These are phyloP conservation scores for Orbilia quercus DNA, from an alignment of 2,329 filamentous ascomycete species.

Conservation along the genomic window DNA sequence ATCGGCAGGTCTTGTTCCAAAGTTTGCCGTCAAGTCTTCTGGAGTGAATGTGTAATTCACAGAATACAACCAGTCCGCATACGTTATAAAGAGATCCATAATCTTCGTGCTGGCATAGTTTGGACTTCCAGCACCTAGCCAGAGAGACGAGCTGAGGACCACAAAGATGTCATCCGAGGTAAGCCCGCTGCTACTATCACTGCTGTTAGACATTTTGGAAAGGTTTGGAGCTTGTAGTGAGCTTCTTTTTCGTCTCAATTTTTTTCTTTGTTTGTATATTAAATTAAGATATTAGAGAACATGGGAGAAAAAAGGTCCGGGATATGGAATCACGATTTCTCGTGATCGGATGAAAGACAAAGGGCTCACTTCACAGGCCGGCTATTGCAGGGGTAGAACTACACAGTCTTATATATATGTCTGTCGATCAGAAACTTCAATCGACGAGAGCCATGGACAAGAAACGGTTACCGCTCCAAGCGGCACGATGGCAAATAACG, in stretches of 20 bases:
- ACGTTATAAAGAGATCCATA: conserved; percentile 4
- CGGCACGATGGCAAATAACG: too few relatives aligned
- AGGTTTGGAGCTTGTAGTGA: too few relatives aligned
- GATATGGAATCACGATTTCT: neutral
- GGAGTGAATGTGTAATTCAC: conserved; percentile 10
- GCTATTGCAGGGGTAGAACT: neutral
- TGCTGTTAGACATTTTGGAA: neutral
- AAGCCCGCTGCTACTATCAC: neutral
- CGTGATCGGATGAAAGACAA: neutral
- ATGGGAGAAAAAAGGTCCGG: too few relatives aligned
- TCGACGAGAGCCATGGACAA: neutral
- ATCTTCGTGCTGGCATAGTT: conserved; percentile 14
- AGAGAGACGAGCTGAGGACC: conserved; percentile 11
- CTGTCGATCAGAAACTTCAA: too few relatives aligned
- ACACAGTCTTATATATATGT: neutral
- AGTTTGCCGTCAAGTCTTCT: conserved; percentile 9
- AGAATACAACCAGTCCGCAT: neutral
- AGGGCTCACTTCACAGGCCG: neutral
- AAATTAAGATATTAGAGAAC: too few relatives aligned
- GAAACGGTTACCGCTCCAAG: too few relatives aligned
- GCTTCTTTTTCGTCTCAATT: neutral
- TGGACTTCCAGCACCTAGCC: conserved; percentile 10
- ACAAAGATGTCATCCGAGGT: neutral
- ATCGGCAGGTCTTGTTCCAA: conserved; percentile 13
- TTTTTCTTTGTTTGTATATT: too few relatives aligned